Evolutionary conservation across 2,329 filamentous ascomycete species (phyloP), one percentile per base, ranked within the genome.

Genomic region (Fusarium decemcellulare): DNA sequence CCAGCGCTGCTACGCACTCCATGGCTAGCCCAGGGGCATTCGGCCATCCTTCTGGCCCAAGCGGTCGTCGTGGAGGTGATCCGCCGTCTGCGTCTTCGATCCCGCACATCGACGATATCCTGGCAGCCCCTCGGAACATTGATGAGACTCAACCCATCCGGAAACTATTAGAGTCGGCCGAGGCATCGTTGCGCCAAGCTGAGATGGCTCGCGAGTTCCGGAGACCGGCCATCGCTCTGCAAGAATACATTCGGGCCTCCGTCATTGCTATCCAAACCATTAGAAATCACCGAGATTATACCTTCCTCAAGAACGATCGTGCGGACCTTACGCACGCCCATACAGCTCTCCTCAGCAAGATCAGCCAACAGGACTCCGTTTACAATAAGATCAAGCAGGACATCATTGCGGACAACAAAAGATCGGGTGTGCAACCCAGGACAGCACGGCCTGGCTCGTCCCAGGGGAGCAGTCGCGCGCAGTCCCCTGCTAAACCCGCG

Each of bases 171-270:
- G 83, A 86, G 46, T 76, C 80, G 43, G 88, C 85, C 55, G 85
- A 91, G 72, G 75, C 77, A 23, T 83, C 84, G 48, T 82, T 90
- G 63, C 84, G 85, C 64, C 85, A 88, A 72, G 91, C 93, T 39
- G 87, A 90, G 67, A 87, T 86, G 55, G 83, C 86, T 60, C 84
- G 90, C 62, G 87, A 88, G 65, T 91, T 92, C 80, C 83, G 88
- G 29, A 85, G 90, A 37, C 88, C 90, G 6, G 94, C 96, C 76
- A 80, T 90, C 39, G 95, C 95, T 4, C 91, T 97, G 59, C 88
- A 92, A 69, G 93, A 97, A 65, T 98, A 95, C 76, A 87, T 98
- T 61, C 89, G 91, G 67, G 93, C 95, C 11, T 94, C 88, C 63
- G 90, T 94, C 61, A 92, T 98, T 59, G 88, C 92, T 14, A 86